Evolutionary conservation across 139 green algal genomes (phyloP), one percentile per base, ranked within the genome.

Genomic region (Chlamydomonas applanata): DNA sequence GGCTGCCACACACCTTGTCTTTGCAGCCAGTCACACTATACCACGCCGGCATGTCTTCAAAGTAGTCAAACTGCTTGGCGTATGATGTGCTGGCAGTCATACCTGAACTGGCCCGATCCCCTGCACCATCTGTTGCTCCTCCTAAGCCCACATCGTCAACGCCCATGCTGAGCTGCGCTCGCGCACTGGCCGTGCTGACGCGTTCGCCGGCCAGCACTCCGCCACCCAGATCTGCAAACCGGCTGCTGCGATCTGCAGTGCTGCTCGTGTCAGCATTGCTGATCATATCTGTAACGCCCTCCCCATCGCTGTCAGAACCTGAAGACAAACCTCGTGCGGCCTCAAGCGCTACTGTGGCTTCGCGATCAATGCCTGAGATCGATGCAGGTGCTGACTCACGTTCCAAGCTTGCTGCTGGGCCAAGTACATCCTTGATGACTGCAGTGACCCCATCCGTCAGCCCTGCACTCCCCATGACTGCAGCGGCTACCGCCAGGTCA

Each of bases 31-130:
- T 22, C 59, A 40, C 73, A 16, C 59, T 45, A 49, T 73, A 77
- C 79, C 69, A 80, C 3, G 64, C 29, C 11, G 64, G 32, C 35
- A 71, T 32, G 20, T 71, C 32, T 5, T 34, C 22, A 19, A 34
- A 71, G 64, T 71, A 71, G 20, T 22, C 27, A 71, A 53, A 71
- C 33, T 49, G 40, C 40, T 11, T 49, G 40, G 40, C 40, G 11
- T 49, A 49, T 49, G 40, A 49, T 49, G 40, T 49, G 40, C 40
- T 49, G 7, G 40, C 40, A 11, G 40, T 49, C 11, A 11, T 49
- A 11, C 40, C 40, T 49, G 40, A 49, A 11, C 40, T 49, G 40
- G 11, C 40, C 40, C 40, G 40, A 11, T 49, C 40, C 40, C 40
- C 40, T 11, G 40, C 7, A 49, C 7, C 40, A 49, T 49, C 64